Percentiles rank a stretch among this genome's conserved stretches.
These are phyloP conservation scores for Zychaea mexicana DNA, from an alignment of 371 early-diverging fungal species.

Conservation along the genomic window DNA sequence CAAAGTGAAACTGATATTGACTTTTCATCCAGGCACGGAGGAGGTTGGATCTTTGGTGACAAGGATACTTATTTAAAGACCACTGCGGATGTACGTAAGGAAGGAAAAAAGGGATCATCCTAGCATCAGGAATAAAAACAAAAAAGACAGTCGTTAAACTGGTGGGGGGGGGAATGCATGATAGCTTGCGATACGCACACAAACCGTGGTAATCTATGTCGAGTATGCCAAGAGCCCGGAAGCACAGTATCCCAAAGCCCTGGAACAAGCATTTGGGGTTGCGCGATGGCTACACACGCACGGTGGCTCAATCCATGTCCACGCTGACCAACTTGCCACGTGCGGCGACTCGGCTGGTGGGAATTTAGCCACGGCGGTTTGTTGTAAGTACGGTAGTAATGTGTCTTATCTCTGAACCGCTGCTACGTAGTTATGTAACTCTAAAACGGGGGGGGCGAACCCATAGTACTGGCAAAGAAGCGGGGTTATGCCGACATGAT, in stretches of 20 bases:
- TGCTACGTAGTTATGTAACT: background rate
- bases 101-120: background rate
- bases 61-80: slow-evolving; percentile 7
- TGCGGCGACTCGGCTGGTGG: slow-evolving; percentile 30
- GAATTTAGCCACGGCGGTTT: slow-evolving; percentile 17
- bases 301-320: slow-evolving; percentile 5
- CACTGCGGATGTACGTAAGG: slow-evolving; percentile 11
- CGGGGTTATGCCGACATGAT: slow-evolving; percentile 17
- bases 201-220: slow-evolving; percentile 14
- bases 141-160: no score
- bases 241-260: slow-evolving; percentile 15
- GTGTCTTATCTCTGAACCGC: background rate
- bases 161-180: background rate
- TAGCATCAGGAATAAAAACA: no score
- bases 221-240: slow-evolving; percentile 13
- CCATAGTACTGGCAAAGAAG: slow-evolving; percentile 29
- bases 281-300: slow-evolving; percentile 8
- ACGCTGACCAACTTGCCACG: slow-evolving; percentile 12
- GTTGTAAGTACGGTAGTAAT: slow-evolving; percentile 11
- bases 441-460: background rate
- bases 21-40: slow-evolving; percentile 29
- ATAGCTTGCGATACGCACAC: slow-evolving; percentile 6
- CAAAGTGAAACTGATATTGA: background rate
- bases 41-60: slow-evolving; percentile 21
- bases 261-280: slow-evolving; percentile 11